Percentiles rank a stretch among this genome's conserved stretches.
phyloP scores from a whole-genome alignment of 352 stramenopile genomes.

The Phytophthora quininea region DNA sequence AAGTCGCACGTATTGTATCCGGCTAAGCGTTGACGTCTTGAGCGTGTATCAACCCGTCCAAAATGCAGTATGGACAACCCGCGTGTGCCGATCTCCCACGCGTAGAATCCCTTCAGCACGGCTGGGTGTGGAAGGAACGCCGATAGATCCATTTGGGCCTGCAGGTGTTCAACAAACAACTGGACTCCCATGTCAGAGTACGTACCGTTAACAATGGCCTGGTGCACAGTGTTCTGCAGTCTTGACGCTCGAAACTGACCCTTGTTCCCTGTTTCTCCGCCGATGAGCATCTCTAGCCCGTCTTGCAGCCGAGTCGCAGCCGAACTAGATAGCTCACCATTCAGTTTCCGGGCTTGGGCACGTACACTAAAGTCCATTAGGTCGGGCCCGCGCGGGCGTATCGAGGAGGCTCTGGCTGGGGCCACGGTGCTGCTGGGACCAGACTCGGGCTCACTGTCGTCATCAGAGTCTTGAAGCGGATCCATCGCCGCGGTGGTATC shows the following conservation, averaged over 20 bases:
- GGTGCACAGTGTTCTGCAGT: conserved; percentile 7
- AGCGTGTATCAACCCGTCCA: neutral
- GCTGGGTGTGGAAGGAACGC: conserved; percentile 7
- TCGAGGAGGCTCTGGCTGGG: neutral
- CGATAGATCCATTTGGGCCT: conserved; percentile 11
- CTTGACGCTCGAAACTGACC: conserved; percentile 2
- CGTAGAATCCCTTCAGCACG: conserved; percentile 10
- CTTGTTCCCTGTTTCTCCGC: too few species aligned
- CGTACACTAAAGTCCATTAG: neutral
- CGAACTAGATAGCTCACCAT: neutral
- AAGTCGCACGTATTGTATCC: conserved; percentile 11
- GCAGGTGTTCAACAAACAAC: conserved; percentile 15
- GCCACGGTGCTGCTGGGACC: too few species aligned
- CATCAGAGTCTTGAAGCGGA: neutral
- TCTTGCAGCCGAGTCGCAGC: too few species aligned
- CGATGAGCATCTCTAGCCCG: too few species aligned
- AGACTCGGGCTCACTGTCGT: neutral
- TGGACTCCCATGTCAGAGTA: conserved; percentile 1
- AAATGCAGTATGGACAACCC: conserved; percentile 15
- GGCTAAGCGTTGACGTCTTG: neutral
- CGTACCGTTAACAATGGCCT: conserved; percentile 18
- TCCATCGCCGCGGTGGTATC: too few species aligned
- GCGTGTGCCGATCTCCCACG: conserved; percentile 12
- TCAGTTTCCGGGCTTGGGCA: neutral
- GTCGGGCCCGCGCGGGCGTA: neutral